phyloP scores from a whole-genome alignment of 176 grass and related monocot genomes.

The Avena sativa region DNA sequence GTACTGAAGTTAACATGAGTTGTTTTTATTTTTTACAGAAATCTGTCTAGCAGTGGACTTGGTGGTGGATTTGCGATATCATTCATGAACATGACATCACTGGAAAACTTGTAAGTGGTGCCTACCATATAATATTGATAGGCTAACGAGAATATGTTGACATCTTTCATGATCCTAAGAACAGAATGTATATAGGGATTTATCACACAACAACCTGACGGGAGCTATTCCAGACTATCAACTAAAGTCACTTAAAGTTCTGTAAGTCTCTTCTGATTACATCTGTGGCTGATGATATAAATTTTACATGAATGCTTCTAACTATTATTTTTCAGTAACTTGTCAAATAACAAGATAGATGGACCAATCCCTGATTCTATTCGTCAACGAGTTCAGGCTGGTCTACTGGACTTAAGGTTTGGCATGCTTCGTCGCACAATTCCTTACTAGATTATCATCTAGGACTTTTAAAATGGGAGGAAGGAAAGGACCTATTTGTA shows the following conservation, averaged over 20 bases:
- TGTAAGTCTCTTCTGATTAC: constrained; percentile 32
- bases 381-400: constrained; percentile 30
- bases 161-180: not conserved
- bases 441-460: not conserved
- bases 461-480: not conserved
- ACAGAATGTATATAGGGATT: constrained; percentile 40
- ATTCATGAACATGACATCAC: constrained; percentile 31
- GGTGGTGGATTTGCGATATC: constrained; percentile 2
- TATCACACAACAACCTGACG: constrained; percentile 51
- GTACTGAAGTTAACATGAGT: not conserved
- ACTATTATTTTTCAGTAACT: constrained; percentile 41
- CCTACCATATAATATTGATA: not conserved
- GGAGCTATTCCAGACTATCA: constrained; percentile 42
- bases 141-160: not conserved
- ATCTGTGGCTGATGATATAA: not conserved
- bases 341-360: constrained; percentile 43
- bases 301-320: constrained; percentile 14
- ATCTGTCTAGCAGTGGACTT: constrained; percentile 21
- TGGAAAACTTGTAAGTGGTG: constrained; percentile 24
- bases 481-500: not conserved
- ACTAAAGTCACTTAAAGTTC: constrained; percentile 34
- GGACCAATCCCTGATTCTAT: constrained; percentile 39
- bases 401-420: constrained; percentile 44
- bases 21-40: constrained; percentile 7
- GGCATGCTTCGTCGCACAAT: not conserved